Base-by-base conservation (phyloP, 768 basidiomycete genomes). In the Paxillus involutus region DNA sequence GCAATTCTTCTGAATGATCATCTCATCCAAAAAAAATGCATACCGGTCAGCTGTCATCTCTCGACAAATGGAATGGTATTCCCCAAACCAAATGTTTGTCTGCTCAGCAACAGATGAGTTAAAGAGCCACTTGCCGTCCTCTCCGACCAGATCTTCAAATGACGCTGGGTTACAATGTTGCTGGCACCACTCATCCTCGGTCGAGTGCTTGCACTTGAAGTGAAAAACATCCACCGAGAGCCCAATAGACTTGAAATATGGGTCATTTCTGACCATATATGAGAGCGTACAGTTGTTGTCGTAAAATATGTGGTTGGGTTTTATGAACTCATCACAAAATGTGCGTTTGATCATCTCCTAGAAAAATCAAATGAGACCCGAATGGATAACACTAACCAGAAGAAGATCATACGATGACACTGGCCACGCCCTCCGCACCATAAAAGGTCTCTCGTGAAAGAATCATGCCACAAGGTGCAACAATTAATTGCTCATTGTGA, bases 61-160 rank as follows among this genome's bases (percentile, higher is more conserved):
- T 3, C 64, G 29, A 21, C 63, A 64, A 0, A 75, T 74, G 0
- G 68, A 51, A 11, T 63, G 62, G 48, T 70, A 53, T 0, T 73
- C 72, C 0, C 74, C 72, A 21, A 78, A 49, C 79, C 79, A 80
- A 0, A 57, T 30, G 45, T 75, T 74, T 14, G 46, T 65, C 67
- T 59, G 70, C 58, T 77, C 74, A 61, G 52, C 75, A 33, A 21
- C 47, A 7, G 45, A 80, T 3, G 71, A 74, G 5, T 72, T 69
- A 46, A 79, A 66, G 21, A 69, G 70, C 45, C 75, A 80, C 1
- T 59, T 52, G 3, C 55, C 44, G 33, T 60, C 66, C 0, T 63
- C 52, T 0, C 50, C 59, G 0, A 45, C 41, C 1, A 79, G 63
- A 17, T 78, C 75, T 0, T 54, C 49, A 21, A 53, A 76, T 0